phyloP scores from a whole-genome alignment of 2,329 filamentous ascomycete species.

The Mycosphaerella arachidis region DNA sequence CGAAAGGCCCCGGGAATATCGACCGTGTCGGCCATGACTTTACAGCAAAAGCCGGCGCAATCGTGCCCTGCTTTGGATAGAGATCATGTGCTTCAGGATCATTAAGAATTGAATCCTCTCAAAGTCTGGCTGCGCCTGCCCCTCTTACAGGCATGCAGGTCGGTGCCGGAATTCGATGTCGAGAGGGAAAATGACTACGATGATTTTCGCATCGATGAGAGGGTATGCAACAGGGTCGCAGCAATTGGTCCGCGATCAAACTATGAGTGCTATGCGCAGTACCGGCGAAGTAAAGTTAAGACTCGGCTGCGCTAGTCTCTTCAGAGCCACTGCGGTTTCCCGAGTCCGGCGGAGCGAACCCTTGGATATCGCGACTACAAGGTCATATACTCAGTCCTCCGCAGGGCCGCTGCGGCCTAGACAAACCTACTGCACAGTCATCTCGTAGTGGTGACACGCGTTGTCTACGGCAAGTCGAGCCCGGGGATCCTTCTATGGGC shows the following conservation, averaged over 20 bases:
- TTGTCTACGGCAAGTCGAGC: background rate
- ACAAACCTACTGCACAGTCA: no score
- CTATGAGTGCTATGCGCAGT: no score
- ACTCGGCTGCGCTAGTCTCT: no score
- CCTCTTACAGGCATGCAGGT: background rate
- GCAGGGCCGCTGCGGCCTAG: no score
- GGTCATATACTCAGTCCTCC: no score
- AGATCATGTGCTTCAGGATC: background rate
- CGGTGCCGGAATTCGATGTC: background rate
- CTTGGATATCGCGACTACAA: no score
- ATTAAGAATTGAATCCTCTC: background rate
- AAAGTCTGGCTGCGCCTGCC: background rate
- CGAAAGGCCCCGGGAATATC: no score
- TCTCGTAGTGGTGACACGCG: no score
- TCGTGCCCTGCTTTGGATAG: background rate
- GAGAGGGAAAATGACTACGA: background rate
- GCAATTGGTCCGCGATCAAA: background rate
- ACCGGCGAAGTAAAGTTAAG: background rate
- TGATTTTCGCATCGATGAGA: background rate
- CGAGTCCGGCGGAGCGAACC: background rate
- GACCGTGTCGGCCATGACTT: no score
- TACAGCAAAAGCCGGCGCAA: background rate
- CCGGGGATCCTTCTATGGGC: background rate
- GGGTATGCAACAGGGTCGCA: background rate
- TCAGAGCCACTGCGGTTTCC: background rate